Evolutionary conservation across 2,329 filamentous ascomycete species (phyloP).

Genomic region (Cladosporium sp.): DNA sequence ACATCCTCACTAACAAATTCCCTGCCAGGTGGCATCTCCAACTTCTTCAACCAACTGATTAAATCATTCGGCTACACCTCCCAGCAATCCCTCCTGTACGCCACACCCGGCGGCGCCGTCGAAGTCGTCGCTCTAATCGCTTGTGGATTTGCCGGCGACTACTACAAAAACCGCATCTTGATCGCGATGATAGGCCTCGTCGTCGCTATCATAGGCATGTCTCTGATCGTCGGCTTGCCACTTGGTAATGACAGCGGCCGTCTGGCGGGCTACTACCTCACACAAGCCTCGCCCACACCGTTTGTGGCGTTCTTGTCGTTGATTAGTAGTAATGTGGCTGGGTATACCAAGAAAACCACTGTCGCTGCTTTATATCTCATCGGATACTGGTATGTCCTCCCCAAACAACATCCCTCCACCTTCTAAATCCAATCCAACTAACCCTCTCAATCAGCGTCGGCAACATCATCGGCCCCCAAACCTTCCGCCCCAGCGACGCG

Average conservation of each 20-base stretch:
- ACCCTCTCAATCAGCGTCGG: constrained; percentile 43
- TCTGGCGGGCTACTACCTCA: constrained; percentile 65
- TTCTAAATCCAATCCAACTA: constrained; percentile 42
- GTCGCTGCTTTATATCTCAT: constrained; percentile 57
- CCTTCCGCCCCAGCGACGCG: constrained; percentile 57
- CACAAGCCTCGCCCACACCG: constrained; percentile 58
- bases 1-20: not conserved
- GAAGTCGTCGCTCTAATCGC: constrained; percentile 61
- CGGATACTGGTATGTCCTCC: constrained; percentile 43
- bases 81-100: constrained; percentile 64
- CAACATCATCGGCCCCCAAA: constrained; percentile 61
- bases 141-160: constrained; percentile 59
- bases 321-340: constrained; percentile 62
- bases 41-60: constrained; percentile 64
- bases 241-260: constrained; percentile 58
- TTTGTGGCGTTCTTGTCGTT: constrained; percentile 66
- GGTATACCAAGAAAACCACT: constrained; percentile 61
- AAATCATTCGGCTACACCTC: constrained; percentile 64
- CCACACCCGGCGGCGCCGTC: constrained; percentile 64
- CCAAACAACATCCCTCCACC: not conserved
- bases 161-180: constrained; percentile 58
- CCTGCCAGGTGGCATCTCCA: constrained; percentile 50
- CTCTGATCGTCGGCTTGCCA: constrained; percentile 65
- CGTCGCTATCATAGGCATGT: constrained; percentile 59
- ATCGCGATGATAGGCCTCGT: constrained; percentile 55